Base-by-base conservation (phyloP, 257 asterid species). In the Solanum sejunctum region DNA sequence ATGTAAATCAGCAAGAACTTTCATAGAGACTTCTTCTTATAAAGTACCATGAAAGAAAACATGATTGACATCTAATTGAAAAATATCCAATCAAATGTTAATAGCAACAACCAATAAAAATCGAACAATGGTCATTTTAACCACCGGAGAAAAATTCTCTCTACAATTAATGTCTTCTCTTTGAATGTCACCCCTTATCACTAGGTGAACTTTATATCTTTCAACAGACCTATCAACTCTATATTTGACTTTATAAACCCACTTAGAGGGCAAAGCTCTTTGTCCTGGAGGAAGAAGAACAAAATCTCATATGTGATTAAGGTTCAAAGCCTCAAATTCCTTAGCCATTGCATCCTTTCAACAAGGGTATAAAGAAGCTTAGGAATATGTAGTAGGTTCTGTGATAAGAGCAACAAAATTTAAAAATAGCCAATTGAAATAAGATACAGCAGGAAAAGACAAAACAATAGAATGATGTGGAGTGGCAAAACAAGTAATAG, bases 371-470 rank as follows among this genome's bases (percentile, higher is more conserved):
- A 63, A 63, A 3, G 1, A 5, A 10, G 39, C 18, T 2, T 5
- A 16, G 0, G 8, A 21, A 21, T 3, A 63, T 12, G 18, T 4
- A 23, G 41, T 12, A 23, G 10, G 18, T 63, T 63, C 10, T 0
- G 0, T 1, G 2, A 20, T 12, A 12, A 23, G 71, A n/a, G 12
- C 0, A 9, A 10, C 1, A 8, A 0, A 63, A 2, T 26, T 2
- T 12, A 26, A 15, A 1, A 63, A 15, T 0, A 8, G 26, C 26
- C 12, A 9, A 6, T 63, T 63, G 0, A 36, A 21, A 0, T 18
- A 0, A 6, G 43, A 63, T 12, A 63, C 2, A 3, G 39, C 3
- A 11, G 10, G 26, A 9, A 23, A 12, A 7, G 0, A 8, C 0
- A 63, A 0, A 5, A 4, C 5, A 6, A 1, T 5, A 6, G 43